Evolutionary conservation across 331 rosid species (phyloP).

Genomic region (Quercus phellos): DNA sequence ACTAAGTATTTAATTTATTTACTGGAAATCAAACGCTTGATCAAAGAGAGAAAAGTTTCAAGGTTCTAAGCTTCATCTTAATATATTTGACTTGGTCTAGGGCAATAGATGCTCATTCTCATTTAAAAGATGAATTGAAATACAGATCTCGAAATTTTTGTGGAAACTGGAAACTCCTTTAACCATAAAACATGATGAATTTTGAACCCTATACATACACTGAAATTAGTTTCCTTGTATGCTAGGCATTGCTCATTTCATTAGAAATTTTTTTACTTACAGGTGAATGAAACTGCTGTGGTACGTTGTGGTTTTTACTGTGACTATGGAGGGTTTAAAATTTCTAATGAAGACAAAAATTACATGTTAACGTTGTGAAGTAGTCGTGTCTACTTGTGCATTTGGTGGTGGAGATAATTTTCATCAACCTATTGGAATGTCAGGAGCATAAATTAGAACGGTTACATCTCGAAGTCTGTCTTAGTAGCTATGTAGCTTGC

Average conservation of each 20-base stretch:
- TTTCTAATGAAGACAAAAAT: slow-evolving; percentile 58
- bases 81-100: slow-evolving; percentile 12
- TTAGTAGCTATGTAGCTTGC: not conserved
- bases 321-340: slow-evolving; percentile 68
- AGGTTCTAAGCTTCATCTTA: slow-evolving; percentile 48
- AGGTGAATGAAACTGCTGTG: slow-evolving; percentile 53
- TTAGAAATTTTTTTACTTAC: slow-evolving; percentile 11
- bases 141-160: not conserved
- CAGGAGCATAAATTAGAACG: slow-evolving; percentile 63
- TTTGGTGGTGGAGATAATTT: slow-evolving; percentile 99
- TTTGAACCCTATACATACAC: not conserved
- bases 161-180: not conserved
- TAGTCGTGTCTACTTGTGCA: slow-evolving; percentile 85
- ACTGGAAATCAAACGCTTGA: slow-evolving; percentile 81
- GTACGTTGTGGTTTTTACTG: slow-evolving; percentile 82
- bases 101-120: slow-evolving; percentile 5
- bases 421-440: slow-evolving; percentile 96
- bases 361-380: slow-evolving; percentile 62
- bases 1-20: slow-evolving; percentile 60
- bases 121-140: not conserved
- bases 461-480: slow-evolving; percentile 35
- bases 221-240: not conserved
- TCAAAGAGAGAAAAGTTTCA: slow-evolving; percentile 59
- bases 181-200: not conserved
- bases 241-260: slow-evolving; percentile 21